Percentiles rank a stretch among this genome's conserved stretches.
phyloP scores from a whole-genome alignment of 192 early-diverging fungal species.

The Podila horticola region DNA sequence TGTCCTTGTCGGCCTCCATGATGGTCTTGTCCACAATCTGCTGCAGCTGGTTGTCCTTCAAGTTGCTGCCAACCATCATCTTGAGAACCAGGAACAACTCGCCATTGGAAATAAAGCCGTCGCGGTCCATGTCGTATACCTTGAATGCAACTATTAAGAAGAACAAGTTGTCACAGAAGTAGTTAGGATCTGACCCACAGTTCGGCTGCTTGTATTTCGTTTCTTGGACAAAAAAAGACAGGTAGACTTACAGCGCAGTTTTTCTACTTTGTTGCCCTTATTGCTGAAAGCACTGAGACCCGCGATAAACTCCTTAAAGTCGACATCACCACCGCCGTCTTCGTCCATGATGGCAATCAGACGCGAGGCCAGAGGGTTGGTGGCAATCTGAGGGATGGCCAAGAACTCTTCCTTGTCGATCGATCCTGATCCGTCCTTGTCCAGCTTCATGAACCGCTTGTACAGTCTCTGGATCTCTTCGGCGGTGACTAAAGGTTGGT shows the following conservation, averaged over 20 bases:
- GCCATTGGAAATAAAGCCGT: constrained; percentile 98
- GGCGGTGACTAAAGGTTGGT: constrained; percentile 70
- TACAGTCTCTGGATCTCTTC: constrained; percentile 98
- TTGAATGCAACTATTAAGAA: constrained; percentile 91
- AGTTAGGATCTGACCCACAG: not conserved
- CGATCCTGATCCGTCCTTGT: constrained; percentile 96
- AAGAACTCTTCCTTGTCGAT: constrained; percentile 99
- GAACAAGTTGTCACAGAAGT: not conserved
- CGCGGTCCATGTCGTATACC: constrained; percentile 99
- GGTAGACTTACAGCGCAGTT: constrained; percentile 87
- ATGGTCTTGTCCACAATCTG: constrained; percentile 99
- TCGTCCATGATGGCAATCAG: constrained; percentile 97
- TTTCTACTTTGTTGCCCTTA: constrained; percentile 95
- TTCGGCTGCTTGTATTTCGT: not conserved
- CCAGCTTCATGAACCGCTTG: constrained; percentile 98
- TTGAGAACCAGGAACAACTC: constrained; percentile 98
- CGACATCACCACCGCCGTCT: constrained; percentile 98
- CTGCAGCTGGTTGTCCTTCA: constrained; percentile 96
- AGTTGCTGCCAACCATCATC: constrained; percentile 99
- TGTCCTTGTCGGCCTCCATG: constrained; percentile 95
- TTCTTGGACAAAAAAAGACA: not conserved
- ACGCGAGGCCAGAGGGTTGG: constrained; percentile 95
- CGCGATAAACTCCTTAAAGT: constrained; percentile 98
- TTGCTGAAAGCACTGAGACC: constrained; percentile 95
- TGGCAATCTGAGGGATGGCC: constrained; percentile 95